Evolutionary conservation across 768 basidiomycete species (phyloP).

Genomic region (Ephemerocybe angulata): DNA sequence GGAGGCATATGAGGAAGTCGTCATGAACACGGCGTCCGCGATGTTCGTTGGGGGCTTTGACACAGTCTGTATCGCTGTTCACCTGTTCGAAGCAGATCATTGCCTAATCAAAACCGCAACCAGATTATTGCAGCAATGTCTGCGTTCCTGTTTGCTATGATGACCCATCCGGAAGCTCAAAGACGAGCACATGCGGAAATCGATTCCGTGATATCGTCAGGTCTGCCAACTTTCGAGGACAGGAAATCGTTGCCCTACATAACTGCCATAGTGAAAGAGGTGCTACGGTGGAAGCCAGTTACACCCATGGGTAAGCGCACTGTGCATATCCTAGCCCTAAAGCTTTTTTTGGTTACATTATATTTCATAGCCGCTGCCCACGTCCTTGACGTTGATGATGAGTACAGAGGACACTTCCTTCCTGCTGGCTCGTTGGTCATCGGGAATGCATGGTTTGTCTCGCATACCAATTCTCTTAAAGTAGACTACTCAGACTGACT

Average conservation of each 20-base stretch:
- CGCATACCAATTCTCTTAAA: background rate
- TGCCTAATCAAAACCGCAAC: background rate
- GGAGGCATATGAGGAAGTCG: background rate
- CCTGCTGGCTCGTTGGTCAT: slow-evolving; percentile 31
- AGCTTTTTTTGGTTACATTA: background rate
- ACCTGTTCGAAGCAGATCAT: background rate
- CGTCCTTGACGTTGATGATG: slow-evolving; percentile 21
- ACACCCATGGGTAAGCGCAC: slow-evolving; percentile 21
- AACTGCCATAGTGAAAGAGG: slow-evolving; percentile 28
- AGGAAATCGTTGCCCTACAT: slow-evolving; percentile 26
- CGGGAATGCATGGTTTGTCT: slow-evolving; percentile 29
- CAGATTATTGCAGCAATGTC: slow-evolving; percentile 10
- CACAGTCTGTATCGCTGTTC: background rate
- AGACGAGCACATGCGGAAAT: slow-evolving; percentile 32
- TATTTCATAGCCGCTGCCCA: slow-evolving; percentile 18
- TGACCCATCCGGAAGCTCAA: slow-evolving; percentile 16
- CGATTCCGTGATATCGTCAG: slow-evolving; percentile 27
- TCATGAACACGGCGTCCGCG: background rate
- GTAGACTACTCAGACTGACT: background rate
- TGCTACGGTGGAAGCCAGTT: slow-evolving; percentile 25
- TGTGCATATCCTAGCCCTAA: background rate
- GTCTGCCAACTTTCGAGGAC: slow-evolving; percentile 32
- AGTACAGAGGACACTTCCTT: slow-evolving; percentile 28
- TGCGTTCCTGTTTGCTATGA: slow-evolving; percentile 12
- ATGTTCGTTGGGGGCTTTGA: background rate